A percentile compares a stretch with the other conserved stretches of the same genome.
phyloP scores from a whole-genome alignment of 2,329 filamentous ascomycete genomes.

The Gaeumannomyces sp. region DNA sequence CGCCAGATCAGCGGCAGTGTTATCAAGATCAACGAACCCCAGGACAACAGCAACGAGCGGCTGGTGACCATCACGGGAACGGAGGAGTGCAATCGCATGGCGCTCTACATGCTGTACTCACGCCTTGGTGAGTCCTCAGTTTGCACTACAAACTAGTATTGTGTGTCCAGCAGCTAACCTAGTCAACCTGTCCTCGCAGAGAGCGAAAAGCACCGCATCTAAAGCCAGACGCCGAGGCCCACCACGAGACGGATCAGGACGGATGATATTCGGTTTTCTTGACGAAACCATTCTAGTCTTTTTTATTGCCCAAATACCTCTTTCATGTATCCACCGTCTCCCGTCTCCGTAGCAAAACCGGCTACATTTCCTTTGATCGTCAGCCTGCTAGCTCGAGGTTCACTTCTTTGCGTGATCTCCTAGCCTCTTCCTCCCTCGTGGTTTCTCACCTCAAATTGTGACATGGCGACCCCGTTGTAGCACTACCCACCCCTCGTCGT shows the following conservation, averaged over 20 bases:
- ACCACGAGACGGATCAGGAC: background rate
- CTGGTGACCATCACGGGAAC: conserved; percentile 96
- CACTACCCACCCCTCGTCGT: background rate
- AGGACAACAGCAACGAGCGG: conserved; percentile 97
- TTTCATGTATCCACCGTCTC: background rate
- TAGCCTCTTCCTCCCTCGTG: background rate
- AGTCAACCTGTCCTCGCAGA: conserved; percentile 37
- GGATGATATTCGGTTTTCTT: background rate
- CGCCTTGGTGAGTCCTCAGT: conserved; percentile 65
- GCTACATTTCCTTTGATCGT: background rate
- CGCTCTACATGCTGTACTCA: conserved; percentile 98
- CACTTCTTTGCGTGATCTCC: background rate
- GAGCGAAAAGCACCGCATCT: conserved; percentile 71
- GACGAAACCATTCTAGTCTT: background rate
- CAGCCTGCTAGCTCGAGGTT: background rate
- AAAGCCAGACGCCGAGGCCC: conserved; percentile 14
- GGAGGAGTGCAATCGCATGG: conserved; percentile 98
- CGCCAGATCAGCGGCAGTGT: conserved; percentile 94
- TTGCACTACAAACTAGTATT: conserved; percentile 21
- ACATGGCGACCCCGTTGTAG: background rate
- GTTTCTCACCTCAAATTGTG: background rate
- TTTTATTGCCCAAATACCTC: background rate
- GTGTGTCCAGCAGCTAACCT: conserved; percentile 11
- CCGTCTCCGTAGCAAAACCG: background rate
- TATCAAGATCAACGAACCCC: conserved; percentile 99